Conservation (phyloP, 2,329 filamentous ascomycete species). For the Malbranchea cinnamomea region DNA sequence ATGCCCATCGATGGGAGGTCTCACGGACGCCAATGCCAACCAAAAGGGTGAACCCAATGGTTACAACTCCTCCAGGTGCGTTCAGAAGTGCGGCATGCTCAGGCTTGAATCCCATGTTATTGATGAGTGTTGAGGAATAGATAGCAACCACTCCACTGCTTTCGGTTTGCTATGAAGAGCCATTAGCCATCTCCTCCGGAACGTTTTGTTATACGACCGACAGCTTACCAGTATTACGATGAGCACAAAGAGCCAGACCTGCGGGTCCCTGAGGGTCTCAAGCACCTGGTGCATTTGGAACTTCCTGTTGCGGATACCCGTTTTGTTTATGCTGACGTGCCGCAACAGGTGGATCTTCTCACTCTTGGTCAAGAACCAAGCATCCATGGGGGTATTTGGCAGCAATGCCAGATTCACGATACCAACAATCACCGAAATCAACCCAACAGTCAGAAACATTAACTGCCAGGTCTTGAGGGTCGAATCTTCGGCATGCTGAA, state of each 20-base stretch:
- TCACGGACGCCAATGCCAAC: constrained; percentile 19
- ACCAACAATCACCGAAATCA: constrained; percentile 5
- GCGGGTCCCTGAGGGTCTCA: constrained; percentile 21
- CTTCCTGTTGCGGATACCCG: constrained; percentile 20
- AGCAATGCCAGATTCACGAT: constrained; percentile 3
- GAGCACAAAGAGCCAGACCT: constrained; percentile 23
- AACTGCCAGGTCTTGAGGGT: constrained; percentile 12
- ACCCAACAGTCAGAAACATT: constrained; percentile 6
- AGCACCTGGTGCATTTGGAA: constrained; percentile 18
- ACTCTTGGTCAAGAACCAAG: constrained; percentile 8
- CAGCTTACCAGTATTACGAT: constrained; percentile 21
- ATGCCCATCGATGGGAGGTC: background rate
- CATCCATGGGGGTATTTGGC: constrained; percentile 7
- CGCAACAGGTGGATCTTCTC: constrained; percentile 10
- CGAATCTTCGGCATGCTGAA: constrained; percentile 12
- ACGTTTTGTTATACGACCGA: too few relatives aligned
- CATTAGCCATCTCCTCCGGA: too few relatives aligned
- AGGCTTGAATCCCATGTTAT: background rate
- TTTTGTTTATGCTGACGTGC: constrained; percentile 18
- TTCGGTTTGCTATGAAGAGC: constrained; percentile 25
- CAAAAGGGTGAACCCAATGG: constrained; percentile 21
- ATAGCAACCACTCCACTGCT: constrained; percentile 17
- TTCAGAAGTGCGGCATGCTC: constrained; percentile 14
- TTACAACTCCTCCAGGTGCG: constrained; percentile 25
- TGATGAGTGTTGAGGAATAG: background rate